Evolutionary conservation across 1,284 basidiomycete genomes (phyloP).

Genomic region (Mycena citricolor): DNA sequence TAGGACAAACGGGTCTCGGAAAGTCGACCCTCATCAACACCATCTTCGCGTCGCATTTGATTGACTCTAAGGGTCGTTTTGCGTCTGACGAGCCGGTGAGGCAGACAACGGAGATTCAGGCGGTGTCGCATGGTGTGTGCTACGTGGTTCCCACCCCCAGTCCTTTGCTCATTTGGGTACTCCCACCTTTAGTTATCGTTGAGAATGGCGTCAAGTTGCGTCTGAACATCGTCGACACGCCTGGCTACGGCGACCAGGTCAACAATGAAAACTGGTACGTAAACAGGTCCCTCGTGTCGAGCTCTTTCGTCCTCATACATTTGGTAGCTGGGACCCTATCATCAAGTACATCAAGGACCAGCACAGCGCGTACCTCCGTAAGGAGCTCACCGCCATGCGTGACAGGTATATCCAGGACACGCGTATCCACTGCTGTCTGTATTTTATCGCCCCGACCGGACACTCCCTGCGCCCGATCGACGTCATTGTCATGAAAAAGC

Average conservation of each 20-base stretch:
- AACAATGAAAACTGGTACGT: slow-evolving; percentile 97
- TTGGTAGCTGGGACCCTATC: slow-evolving; percentile 93
- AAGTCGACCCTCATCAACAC: slow-evolving; percentile 99
- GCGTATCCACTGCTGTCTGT: slow-evolving; percentile 96
- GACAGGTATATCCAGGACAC: slow-evolving; percentile 99
- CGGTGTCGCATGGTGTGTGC: slow-evolving; percentile 86
- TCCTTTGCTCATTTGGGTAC: slow-evolving; percentile 8
- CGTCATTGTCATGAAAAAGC: slow-evolving; percentile 98
- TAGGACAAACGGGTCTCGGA: slow-evolving; percentile 95
- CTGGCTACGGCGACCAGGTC: slow-evolving; percentile 97
- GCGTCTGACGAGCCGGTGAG: slow-evolving; percentile 85
- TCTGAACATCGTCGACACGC: slow-evolving; percentile 98
- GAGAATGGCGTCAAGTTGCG: slow-evolving; percentile 96
- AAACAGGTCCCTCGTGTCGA: slow-evolving; percentile 8
- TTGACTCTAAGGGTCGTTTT: slow-evolving; percentile 95
- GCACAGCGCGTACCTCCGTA: slow-evolving; percentile 97
- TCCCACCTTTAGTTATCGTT: slow-evolving; percentile 71
- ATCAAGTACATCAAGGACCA: slow-evolving; percentile 99
- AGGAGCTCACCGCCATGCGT: slow-evolving; percentile 98
- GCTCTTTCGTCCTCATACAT: slow-evolving; percentile 6
- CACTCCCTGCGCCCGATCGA: slow-evolving; percentile 93
- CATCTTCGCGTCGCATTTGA: slow-evolving; percentile 96
- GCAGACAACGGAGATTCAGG: slow-evolving; percentile 96
- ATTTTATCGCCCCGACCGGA: slow-evolving; percentile 98
- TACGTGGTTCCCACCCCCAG: not conserved